These are phyloP conservation scores for Neurospora crassa DNA, from an alignment of 2,329 filamentous ascomycete species.

Conservation along the genomic window DNA sequence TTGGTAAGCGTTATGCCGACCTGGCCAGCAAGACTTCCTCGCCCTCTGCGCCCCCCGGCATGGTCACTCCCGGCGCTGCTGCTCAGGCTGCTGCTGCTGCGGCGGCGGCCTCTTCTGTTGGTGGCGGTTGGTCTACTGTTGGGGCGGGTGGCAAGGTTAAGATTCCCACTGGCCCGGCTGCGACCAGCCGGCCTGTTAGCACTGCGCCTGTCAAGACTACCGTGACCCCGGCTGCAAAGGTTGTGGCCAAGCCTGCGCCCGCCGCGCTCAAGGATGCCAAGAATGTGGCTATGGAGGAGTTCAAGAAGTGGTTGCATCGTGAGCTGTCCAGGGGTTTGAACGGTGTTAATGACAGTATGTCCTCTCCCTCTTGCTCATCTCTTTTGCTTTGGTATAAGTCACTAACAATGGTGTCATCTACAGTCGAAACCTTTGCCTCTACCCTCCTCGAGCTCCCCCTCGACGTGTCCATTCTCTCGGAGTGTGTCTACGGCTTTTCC, in stretches of 20 bases:
- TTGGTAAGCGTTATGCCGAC: conserved; percentile 87
- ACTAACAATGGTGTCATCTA: not conserved
- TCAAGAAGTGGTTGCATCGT: conserved; percentile 82
- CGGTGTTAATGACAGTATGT: conserved; percentile 11
- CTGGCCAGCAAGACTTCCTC: conserved; percentile 64
- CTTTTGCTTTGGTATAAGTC: not conserved
- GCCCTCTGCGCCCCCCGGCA: conserved; percentile 27
- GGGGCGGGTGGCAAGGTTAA: conserved; percentile 91
- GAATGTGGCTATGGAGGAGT: conserved; percentile 68
- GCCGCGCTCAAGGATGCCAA: conserved; percentile 32
- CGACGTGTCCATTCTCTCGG: conserved; percentile 74
- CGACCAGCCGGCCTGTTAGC: conserved; percentile 37
- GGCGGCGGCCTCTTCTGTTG: conserved; percentile 24
- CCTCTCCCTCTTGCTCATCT: not conserved
- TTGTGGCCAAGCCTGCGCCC: conserved; percentile 35
- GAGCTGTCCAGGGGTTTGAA: conserved; percentile 65
- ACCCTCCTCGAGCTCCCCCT: conserved; percentile 66
- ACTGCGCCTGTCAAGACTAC: conserved; percentile 32
- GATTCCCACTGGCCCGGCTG: conserved; percentile 50
- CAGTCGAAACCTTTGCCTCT: conserved; percentile 73
- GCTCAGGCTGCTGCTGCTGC: conserved; percentile 29
- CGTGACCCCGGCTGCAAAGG: conserved; percentile 34
- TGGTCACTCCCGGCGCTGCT: conserved; percentile 21
- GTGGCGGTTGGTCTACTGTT: conserved; percentile 80
- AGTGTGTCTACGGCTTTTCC: conserved; percentile 79